Conservation (phyloP, 2,329 filamentous ascomycete genomes). For the Myriosclerotinia scirpicola region DNA sequence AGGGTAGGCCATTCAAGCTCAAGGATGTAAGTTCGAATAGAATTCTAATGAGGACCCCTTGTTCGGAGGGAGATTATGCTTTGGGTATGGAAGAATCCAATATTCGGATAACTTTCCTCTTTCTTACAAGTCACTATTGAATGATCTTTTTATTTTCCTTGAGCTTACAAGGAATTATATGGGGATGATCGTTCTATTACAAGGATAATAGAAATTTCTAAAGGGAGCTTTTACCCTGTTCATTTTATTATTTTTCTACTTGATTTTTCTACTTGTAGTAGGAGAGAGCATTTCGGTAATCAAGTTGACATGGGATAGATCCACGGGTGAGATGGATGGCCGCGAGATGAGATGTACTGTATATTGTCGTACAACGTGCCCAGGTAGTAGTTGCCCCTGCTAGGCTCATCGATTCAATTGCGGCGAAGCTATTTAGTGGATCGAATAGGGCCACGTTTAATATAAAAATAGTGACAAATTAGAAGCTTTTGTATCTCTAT, state of each 20-base stretch:
- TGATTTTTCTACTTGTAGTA: background rate
- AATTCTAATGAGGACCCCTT: conserved; percentile 13
- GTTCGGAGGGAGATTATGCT: background rate
- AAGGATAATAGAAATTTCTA: conserved; percentile 18
- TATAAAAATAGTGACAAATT: conserved; percentile 23
- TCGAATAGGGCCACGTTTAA: conserved; percentile 16
- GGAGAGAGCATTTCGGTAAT: conserved; percentile 15
- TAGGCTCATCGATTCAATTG: conserved; percentile 15
- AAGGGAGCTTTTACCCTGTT: conserved; percentile 7
- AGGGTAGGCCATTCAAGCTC: conserved; percentile 16
- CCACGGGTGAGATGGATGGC: conserved; percentile 18
- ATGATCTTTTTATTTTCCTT: conserved; percentile 22
- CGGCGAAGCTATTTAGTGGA: conserved; percentile 18
- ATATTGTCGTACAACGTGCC: conserved; percentile 17
- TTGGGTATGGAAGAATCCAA: conserved; percentile 15
- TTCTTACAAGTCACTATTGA: conserved; percentile 4
- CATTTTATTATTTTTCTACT: background rate
- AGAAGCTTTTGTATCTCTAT: conserved; percentile 11
- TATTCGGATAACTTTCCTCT: conserved; percentile 14
- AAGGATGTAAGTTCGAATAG: conserved; percentile 14
- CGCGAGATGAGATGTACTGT: conserved; percentile 18
- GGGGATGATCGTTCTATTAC: conserved; percentile 20
- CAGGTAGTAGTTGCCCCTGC: conserved; percentile 5
- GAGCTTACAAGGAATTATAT: conserved; percentile 17
- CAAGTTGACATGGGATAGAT: conserved; percentile 12